Evolutionary conservation across 371 early-diverging fungal genomes (phyloP).

Genomic region (Dentiscutata heterogama): DNA sequence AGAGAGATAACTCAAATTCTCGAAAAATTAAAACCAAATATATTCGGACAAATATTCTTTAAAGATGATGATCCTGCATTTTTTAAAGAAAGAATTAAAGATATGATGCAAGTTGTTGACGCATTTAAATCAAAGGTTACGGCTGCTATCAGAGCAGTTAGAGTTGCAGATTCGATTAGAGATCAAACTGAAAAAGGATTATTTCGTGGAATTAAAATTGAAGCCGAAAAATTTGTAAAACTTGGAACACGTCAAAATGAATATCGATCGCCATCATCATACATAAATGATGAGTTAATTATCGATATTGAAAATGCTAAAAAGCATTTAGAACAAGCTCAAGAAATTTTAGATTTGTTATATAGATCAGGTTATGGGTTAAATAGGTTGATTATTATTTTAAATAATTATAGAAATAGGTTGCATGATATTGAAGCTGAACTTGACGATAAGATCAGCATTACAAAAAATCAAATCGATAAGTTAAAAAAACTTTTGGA

Average conservation of each 20-base stretch:
- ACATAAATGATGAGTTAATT: neutral
- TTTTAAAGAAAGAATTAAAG: conserved; percentile 1
- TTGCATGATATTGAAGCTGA: neutral
- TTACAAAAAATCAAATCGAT: neutral
- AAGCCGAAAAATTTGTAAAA: conserved; percentile 12
- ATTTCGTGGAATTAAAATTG: neutral
- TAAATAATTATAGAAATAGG: conserved; percentile 13
- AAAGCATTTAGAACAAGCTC: neutral
- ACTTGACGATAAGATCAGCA: neutral
- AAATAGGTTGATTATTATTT: neutral
- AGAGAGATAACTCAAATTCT: neutral
- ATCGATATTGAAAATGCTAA: neutral
- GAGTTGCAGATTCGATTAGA: neutral
- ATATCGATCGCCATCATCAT: neutral
- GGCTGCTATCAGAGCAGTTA: neutral
- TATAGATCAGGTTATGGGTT: neutral
- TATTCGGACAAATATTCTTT: neutral
- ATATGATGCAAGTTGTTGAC: neutral
- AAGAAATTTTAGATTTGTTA: neutral
- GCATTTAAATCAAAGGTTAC: neutral
- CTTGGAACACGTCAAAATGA: neutral
- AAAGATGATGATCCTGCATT: neutral
- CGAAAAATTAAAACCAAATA: conserved; percentile 5
- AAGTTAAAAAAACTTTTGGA: conserved; percentile 9
- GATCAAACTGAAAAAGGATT: neutral